phyloP scores from a whole-genome alignment of 169 alveolate genomes.

The Eimeria zaria region DNA sequence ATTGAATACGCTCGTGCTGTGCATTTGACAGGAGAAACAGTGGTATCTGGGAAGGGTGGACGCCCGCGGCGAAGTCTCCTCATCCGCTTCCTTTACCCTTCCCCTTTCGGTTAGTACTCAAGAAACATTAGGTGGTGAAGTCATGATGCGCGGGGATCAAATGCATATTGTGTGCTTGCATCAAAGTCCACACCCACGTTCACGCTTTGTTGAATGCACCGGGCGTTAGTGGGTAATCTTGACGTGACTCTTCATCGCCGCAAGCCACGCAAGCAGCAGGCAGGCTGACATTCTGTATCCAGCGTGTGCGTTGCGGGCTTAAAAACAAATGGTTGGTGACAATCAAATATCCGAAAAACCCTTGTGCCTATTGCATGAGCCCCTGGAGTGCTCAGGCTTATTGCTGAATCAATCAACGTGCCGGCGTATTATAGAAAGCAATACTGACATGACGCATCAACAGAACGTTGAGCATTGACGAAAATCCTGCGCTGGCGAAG shows the following conservation, averaged over 20 bases:
- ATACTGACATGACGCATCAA: too few relatives aligned
- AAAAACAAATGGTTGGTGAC: background rate
- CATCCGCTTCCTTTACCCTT: background rate
- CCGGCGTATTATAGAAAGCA: too few relatives aligned
- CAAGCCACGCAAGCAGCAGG: background rate
- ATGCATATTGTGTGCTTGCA: background rate
- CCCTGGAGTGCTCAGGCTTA: background rate
- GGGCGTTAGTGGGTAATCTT: background rate
- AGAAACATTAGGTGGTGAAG: too few relatives aligned
- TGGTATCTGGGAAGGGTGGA: background rate
- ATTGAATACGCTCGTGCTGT: background rate
- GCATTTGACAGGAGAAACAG: too few relatives aligned
- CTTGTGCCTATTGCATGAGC: background rate
- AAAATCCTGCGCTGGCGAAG: too few relatives aligned
- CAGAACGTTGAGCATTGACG: background rate
- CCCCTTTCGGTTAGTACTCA: too few relatives aligned
- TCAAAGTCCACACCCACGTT: background rate
- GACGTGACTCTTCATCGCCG: background rate
- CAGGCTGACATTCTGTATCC: background rate
- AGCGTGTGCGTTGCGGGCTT: background rate
- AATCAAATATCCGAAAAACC: background rate
- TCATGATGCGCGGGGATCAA: background rate
- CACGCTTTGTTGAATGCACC: background rate
- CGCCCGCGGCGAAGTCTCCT: background rate
- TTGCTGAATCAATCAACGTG: background rate